Evolutionary conservation across 2,329 filamentous ascomycete species (phyloP).

Genomic region (Cyphellophora europaea): DNA sequence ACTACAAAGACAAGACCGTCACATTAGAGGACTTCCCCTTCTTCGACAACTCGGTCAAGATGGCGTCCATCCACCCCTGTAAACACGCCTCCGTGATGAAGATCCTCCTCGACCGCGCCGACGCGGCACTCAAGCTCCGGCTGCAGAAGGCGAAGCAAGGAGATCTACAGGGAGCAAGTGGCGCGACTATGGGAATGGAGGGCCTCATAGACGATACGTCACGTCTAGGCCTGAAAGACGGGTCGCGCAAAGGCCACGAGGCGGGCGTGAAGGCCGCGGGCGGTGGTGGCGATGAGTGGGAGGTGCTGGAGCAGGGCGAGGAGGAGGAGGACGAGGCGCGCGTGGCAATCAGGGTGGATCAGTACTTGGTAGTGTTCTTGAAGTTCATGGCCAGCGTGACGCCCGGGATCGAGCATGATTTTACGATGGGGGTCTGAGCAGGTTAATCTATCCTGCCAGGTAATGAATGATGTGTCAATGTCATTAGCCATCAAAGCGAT

Average conservation of each 20-base stretch:
- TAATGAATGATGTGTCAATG: no score
- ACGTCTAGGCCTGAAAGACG: constrained; percentile 35
- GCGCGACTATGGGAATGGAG: constrained; percentile 59
- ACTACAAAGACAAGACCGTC: constrained; percentile 98
- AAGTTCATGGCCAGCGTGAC: constrained; percentile 81
- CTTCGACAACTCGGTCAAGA: constrained; percentile 84
- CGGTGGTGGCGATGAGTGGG: constrained; percentile 52
- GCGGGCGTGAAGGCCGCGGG: constrained; percentile 25
- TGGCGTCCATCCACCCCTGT: constrained; percentile 94
- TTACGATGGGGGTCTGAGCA: constrained; percentile 80
- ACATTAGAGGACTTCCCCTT: constrained; percentile 97
- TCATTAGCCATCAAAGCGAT: no score
- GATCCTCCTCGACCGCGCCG: constrained; percentile 85
- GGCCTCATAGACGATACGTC: constrained; percentile 74
- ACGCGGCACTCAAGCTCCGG: constrained; percentile 82
- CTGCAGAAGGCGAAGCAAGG: constrained; percentile 67
- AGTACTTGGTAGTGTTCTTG: constrained; percentile 43
- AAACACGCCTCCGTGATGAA: constrained; percentile 98
- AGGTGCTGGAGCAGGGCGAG: constrained; percentile 45
- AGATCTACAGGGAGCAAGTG: constrained; percentile 36
- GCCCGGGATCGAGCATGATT: constrained; percentile 94
- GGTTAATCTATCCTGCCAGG: no score
- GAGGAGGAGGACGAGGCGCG: constrained; percentile 37
- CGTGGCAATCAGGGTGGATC: constrained; percentile 39
- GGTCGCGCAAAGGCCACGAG: constrained; percentile 28